These are phyloP conservation scores for Fusarium chuoi DNA, from an alignment of 2,329 filamentous ascomycete species.

Conservation along the genomic window DNA sequence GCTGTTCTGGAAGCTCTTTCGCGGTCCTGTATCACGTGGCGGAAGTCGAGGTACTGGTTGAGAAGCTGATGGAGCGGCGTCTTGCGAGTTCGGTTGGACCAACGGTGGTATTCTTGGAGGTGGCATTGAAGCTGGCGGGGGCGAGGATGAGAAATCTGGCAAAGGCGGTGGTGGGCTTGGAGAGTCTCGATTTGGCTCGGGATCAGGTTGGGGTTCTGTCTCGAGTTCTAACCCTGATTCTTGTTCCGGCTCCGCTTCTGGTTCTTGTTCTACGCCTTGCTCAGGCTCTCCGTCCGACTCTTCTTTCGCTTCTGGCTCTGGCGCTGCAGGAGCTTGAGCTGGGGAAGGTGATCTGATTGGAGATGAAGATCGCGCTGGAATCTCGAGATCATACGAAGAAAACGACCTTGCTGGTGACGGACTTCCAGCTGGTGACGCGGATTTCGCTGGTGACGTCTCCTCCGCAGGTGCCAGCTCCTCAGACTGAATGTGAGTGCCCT, in stretches of 20 bases:
- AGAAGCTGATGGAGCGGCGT: constrained; percentile 7
- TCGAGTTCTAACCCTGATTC: neutral
- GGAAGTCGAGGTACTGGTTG: constrained; percentile 26
- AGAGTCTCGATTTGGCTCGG: neutral
- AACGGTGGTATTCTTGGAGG: constrained; percentile 26
- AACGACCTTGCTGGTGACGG: constrained; percentile 14
- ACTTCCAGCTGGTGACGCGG: neutral
- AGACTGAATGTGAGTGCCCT: neutral
- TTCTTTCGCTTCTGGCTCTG: neutral
- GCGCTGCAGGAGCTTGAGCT: neutral
- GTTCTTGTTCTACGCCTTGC: neutral
- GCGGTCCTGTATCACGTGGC: constrained; percentile 63
- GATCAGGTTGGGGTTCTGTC: neutral
- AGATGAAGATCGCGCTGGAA: neutral
- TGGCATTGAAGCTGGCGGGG: constrained; percentile 26
- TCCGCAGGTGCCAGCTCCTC: neutral
- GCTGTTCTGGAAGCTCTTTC: constrained; percentile 68
- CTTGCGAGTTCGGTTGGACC: constrained; percentile 1
- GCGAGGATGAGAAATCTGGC: constrained; percentile 7
- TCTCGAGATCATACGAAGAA: constrained; percentile 9
- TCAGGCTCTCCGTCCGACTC: neutral
- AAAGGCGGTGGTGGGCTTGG: constrained; percentile 4
- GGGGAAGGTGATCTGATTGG: neutral
- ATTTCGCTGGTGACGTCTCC: constrained; percentile 1
- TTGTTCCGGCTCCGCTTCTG: neutral